phyloP scores from a whole-genome alignment of 2,329 filamentous ascomycete species.

The Aureobasidium sp. region DNA sequence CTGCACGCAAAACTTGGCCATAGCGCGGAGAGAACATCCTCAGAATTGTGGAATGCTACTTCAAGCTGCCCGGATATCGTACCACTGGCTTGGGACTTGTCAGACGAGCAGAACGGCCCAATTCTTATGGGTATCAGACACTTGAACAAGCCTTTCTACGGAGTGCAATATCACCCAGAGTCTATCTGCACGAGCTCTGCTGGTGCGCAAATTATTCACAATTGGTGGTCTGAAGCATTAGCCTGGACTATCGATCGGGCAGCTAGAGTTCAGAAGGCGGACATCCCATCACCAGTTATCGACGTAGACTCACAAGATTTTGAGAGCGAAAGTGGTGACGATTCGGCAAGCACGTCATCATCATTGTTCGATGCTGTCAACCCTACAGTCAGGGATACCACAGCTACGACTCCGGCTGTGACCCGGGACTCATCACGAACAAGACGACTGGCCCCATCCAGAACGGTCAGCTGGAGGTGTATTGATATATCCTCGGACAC shows the following conservation, averaged over 20 bases:
- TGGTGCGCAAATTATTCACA: conserved; percentile 70
- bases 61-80: conserved; percentile 39
- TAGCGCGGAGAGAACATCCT: conserved; percentile 38
- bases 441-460: neutral
- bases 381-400: conserved; percentile 9
- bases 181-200: conserved; percentile 82
- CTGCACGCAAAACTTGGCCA: conserved; percentile 53
- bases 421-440: conserved; percentile 15
- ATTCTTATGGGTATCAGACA: conserved; percentile 85
- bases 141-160: conserved; percentile 77
- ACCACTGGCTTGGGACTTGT: conserved; percentile 56
- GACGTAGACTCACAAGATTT: neutral
- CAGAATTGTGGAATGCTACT: conserved; percentile 43
- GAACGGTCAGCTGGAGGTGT: conserved; percentile 9
- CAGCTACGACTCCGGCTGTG: conserved; percentile 11
- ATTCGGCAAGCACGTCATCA: conserved; percentile 14
- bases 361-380: conserved; percentile 19
- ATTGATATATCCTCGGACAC: neutral
- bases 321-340: neutral
- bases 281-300: neutral
- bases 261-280: neutral
- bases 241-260: conserved; percentile 10
- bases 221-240: conserved; percentile 76
- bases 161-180: conserved; percentile 91
- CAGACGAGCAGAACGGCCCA: conserved; percentile 52